Base-by-base conservation (phyloP, 2,329 filamentous ascomycete genomes). In the Madurella mycetomatis region DNA sequence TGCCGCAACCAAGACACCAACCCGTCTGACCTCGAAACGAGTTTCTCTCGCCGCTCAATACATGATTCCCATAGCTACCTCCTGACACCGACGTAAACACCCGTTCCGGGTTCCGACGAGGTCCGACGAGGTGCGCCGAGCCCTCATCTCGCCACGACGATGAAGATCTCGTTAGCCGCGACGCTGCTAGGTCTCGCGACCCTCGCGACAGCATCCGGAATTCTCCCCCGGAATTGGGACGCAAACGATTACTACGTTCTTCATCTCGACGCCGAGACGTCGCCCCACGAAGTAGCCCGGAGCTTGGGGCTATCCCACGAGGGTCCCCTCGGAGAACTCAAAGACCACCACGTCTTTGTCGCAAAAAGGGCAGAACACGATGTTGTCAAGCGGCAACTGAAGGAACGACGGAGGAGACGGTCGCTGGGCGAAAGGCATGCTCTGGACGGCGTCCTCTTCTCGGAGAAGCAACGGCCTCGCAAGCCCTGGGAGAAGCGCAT, bases 181-280 rank as follows among this genome's bases (percentile, higher is more conserved):
- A 74, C 80, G 56, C 63, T 83, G 49, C 65, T 87, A 54, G 74
- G 78, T 69, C 73, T 83, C 47, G 69, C 77, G 51, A 74, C 79
- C 70, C 71, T 84, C 46, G 73, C 78, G 56, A 72, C 76, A 54
- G 75, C 78, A 31, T 69, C 76, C 44, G 61, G 64, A 50, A 69
- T 83, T 43, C 74, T 77, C 47, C 74, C 78, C 59, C 86, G 88
- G 63, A 81, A 94, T 67, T 89, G 95, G 76, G 81, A 87, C 47
- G 78, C 81, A 40, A 84, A 91, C 72, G 92, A 99, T 71, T 97
- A 95, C 74, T 96, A 97, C 70, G 91, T 95, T 60, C 78, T 99
- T 45, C 88, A 96, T 62, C 81, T 99, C 65, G 82, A 87, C 55
- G 74, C 81, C 12, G 76, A 80, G 39, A 77, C 81, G 7, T 78